Conservation (phyloP, 1,139 yeast species). For the Lodderomyces elongisporus region DNA sequence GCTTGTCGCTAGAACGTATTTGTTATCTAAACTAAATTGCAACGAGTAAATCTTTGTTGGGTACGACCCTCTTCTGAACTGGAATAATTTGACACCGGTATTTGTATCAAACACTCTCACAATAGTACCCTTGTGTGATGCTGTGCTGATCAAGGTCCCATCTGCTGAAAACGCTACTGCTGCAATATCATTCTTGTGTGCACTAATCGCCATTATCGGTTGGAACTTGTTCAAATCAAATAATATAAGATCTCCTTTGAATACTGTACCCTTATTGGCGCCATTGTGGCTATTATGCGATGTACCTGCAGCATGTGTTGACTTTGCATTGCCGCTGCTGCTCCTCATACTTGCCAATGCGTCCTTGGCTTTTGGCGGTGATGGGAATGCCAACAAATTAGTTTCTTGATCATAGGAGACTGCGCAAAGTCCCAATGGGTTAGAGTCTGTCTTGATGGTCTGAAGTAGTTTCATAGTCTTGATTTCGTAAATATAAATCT, state of each 20-base stretch:
- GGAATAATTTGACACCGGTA: constrained; percentile 76
- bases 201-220: constrained; percentile 86
- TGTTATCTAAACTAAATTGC: constrained; percentile 71
- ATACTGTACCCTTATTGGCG: constrained; percentile 41
- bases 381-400: constrained; percentile 80
- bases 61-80: constrained; percentile 91
- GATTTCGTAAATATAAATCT: constrained; percentile 85
- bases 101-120: constrained; percentile 83
- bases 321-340: constrained; percentile 2
- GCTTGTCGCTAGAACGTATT: constrained; percentile 75
- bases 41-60: constrained; percentile 85
- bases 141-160: constrained; percentile 84
- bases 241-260: constrained; percentile 84
- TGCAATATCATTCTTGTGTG: constrained; percentile 84
- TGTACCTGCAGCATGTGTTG: not conserved
- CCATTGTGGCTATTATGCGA: constrained; percentile 21
- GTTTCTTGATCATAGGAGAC: constrained; percentile 60
- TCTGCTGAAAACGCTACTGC: constrained; percentile 73
- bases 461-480: constrained; percentile 82
- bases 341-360: constrained; percentile 13
- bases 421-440: constrained; percentile 56
- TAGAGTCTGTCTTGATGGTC: constrained; percentile 81
- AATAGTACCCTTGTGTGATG: constrained; percentile 93
- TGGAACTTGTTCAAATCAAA: constrained; percentile 74
- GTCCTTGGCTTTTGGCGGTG: constrained; percentile 58